phyloP scores from a whole-genome alignment of 805 yeast genomes.

The Barnettozyma salicaria region DNA sequence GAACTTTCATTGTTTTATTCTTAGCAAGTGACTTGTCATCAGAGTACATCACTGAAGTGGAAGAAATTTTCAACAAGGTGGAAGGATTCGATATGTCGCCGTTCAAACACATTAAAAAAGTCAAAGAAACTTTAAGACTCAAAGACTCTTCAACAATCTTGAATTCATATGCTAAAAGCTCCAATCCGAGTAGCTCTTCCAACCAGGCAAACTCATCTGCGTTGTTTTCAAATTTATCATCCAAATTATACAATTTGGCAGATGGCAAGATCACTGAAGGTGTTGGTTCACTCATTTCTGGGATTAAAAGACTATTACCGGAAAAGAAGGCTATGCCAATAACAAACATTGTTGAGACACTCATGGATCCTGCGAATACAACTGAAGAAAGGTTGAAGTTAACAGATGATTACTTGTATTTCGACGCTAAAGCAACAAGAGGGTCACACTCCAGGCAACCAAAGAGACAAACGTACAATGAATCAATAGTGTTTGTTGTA shows the following conservation, averaged over 20 bases:
- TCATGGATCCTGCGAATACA: slow-evolving; percentile 75
- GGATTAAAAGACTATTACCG: slow-evolving; percentile 81
- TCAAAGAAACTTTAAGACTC: slow-evolving; percentile 69
- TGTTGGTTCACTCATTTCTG: slow-evolving; percentile 81
- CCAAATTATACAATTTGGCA: slow-evolving; percentile 71
- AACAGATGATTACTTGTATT: slow-evolving; percentile 85
- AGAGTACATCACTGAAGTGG: slow-evolving; percentile 55
- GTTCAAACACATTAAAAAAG: slow-evolving; percentile 60
- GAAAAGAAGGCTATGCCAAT: slow-evolving; percentile 84
- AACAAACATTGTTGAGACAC: slow-evolving; percentile 84
- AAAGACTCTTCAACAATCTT: slow-evolving; percentile 34
- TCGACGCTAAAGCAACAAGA: slow-evolving; percentile 80
- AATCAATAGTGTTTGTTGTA: slow-evolving; percentile 83
- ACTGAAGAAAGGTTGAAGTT: slow-evolving; percentile 56
- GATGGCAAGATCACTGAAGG: slow-evolving; percentile 85
- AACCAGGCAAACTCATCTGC: slow-evolving; percentile 39
- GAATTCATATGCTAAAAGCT: slow-evolving; percentile 29
- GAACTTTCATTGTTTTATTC: slow-evolving; percentile 81
- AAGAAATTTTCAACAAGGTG: slow-evolving; percentile 46
- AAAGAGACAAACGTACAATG: slow-evolving; percentile 71
- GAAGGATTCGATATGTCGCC: slow-evolving; percentile 60
- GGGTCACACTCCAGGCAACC: slow-evolving; percentile 91
- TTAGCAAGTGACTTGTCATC: slow-evolving; percentile 45
- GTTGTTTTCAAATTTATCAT: slow-evolving; percentile 65
- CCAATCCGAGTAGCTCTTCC: slow-evolving; percentile 17